Evolutionary conservation across 2,329 filamentous ascomycete genomes (phyloP).

Genomic region (Colletotrichum somersetense): DNA sequence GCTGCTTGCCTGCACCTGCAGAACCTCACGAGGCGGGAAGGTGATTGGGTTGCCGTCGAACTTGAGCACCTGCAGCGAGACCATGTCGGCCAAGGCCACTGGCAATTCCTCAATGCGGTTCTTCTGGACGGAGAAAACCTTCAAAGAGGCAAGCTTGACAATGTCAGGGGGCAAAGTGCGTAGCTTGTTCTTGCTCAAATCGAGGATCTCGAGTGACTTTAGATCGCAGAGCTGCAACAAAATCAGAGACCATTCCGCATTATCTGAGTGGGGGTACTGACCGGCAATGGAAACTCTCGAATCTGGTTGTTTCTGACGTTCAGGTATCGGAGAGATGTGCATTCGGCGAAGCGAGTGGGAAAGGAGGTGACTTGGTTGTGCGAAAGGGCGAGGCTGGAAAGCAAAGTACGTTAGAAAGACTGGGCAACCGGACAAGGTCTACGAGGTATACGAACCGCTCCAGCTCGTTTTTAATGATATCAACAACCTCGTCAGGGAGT

Average conservation of each 20-base stretch:
- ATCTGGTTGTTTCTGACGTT: slow-evolving; percentile 84
- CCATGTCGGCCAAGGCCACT: slow-evolving; percentile 88
- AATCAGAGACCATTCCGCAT: slow-evolving; percentile 44
- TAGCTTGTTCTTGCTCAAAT: slow-evolving; percentile 90
- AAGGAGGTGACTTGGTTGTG: slow-evolving; percentile 82
- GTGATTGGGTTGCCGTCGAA: slow-evolving; percentile 85
- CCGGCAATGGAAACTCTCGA: slow-evolving; percentile 70
- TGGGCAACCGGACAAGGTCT: slow-evolving; percentile 15
- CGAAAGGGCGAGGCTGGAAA: slow-evolving; percentile 78
- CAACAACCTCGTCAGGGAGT: slow-evolving; percentile 79
- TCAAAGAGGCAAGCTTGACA: slow-evolving; percentile 83
- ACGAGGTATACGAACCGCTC: slow-evolving; percentile 68
- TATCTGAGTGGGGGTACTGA: slow-evolving; percentile 50
- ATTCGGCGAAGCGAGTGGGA: slow-evolving; percentile 79
- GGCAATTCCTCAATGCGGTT: slow-evolving; percentile 90
- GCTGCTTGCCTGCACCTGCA: slow-evolving; percentile 69
- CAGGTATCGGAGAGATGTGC: slow-evolving; percentile 81
- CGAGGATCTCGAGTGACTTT: slow-evolving; percentile 89
- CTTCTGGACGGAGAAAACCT: slow-evolving; percentile 88
- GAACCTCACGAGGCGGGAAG: slow-evolving; percentile 79
- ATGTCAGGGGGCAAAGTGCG: slow-evolving; percentile 83
- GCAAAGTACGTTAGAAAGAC: slow-evolving; percentile 25
- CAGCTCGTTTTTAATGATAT: slow-evolving; percentile 79
- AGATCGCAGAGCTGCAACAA: slow-evolving; percentile 81
- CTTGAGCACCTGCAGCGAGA: slow-evolving; percentile 88